Percentiles rank a stretch among this genome's conserved stretches.
phyloP scores from a whole-genome alignment of 2,329 filamentous ascomycete species.

The Cryphonectria parasitica region DNA sequence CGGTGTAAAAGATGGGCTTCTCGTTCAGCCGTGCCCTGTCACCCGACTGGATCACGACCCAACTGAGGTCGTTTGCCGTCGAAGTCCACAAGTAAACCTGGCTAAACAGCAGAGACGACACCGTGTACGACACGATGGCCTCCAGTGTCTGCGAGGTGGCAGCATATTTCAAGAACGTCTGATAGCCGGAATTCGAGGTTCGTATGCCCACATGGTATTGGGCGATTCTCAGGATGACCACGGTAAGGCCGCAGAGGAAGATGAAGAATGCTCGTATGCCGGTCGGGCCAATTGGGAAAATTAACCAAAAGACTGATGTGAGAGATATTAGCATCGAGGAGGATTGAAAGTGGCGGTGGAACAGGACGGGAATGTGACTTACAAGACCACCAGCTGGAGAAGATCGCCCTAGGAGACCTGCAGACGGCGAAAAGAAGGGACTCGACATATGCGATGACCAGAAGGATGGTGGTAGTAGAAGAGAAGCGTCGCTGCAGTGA shows the following conservation, averaged over 20 bases:
- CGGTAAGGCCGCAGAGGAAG: conserved; percentile 73
- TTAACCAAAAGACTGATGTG: conserved; percentile 74
- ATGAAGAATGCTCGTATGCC: conserved; percentile 76
- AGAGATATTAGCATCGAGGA: conserved; percentile 7
- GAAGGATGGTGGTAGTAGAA: conserved; percentile 70
- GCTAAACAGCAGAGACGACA: conserved; percentile 79
- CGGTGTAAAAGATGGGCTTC: conserved; percentile 78
- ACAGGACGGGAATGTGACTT: conserved; percentile 40
- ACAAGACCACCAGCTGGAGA: conserved; percentile 66
- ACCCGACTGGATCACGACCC: conserved; percentile 75
- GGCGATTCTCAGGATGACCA: conserved; percentile 85
- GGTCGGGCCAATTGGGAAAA: conserved; percentile 79
- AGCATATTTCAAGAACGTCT: conserved; percentile 64
- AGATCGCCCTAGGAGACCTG: conserved; percentile 50
- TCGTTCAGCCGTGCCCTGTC: conserved; percentile 84
- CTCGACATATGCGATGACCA: conserved; percentile 73
- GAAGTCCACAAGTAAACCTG: conserved; percentile 80
- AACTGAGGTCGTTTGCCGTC: conserved; percentile 56
- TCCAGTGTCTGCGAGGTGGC: conserved; percentile 65
- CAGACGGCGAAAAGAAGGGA: conserved; percentile 72
- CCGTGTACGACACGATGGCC: conserved; percentile 74
- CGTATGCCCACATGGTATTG: conserved; percentile 77
- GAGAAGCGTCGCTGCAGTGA: conserved; percentile 86
- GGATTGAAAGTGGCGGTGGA: neutral
- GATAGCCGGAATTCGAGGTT: conserved; percentile 70